Conservation (phyloP, 768 basidiomycete species). For the Kockovaella imperatae region DNA sequence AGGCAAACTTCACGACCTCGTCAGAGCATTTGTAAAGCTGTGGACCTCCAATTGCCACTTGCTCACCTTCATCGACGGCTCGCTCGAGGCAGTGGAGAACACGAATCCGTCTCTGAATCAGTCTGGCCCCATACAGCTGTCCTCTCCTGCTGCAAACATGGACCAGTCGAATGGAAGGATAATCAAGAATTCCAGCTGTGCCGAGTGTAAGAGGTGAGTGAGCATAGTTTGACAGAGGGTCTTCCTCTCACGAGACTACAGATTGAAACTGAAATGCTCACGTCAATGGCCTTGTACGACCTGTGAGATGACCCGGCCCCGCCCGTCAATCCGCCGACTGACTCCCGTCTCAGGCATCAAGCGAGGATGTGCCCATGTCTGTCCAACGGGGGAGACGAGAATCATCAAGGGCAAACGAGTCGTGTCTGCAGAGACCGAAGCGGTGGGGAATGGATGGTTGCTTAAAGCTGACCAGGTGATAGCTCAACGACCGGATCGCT, state of each 20-base stretch:
- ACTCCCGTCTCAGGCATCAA: neutral
- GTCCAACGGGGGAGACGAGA: neutral
- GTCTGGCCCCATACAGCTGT: no score
- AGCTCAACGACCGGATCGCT: neutral
- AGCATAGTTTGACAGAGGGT: neutral
- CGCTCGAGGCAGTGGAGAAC: no score
- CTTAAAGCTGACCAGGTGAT: neutral
- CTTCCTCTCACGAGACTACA: neutral
- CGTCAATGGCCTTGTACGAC: neutral
- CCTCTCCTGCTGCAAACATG: no score
- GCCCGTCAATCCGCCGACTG: neutral
- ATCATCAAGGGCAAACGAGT: neutral
- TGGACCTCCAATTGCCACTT: no score
- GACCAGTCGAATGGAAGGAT: neutral
- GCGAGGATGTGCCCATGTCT: neutral
- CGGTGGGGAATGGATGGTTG: no score
- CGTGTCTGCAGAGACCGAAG: neutral
- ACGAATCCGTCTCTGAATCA: no score
- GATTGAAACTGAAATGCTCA: constrained; percentile 2
- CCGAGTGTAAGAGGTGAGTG: constrained; percentile 2
- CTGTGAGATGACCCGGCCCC: neutral
- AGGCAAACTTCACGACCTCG: no score
- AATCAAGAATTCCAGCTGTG: constrained; percentile 1
- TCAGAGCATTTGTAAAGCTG: no score
- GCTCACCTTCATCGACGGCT: no score